phyloP scores from a whole-genome alignment of 345 rosid species.

The Populus simonii region DNA sequence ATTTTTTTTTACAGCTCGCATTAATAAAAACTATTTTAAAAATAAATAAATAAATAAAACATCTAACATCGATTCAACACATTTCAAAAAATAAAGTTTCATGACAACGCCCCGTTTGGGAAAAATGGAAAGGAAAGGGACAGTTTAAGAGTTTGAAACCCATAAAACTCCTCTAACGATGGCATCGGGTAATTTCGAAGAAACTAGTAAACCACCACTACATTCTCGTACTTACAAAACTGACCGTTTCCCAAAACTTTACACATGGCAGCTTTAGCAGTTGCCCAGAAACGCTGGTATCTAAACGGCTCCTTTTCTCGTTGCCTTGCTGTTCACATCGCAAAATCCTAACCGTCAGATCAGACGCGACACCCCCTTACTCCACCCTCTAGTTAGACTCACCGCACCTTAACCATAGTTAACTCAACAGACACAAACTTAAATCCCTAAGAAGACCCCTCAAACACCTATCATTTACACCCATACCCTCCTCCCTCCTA shows the following conservation, averaged over 20 bases:
- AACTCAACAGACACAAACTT: neutral
- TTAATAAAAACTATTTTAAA: no score
- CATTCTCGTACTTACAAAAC: neutral
- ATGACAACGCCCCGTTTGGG: neutral
- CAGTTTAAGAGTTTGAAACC: neutral
- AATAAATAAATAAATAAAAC: no score
- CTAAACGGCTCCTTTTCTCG: slow-evolving; percentile 19
- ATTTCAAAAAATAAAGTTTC: no score
- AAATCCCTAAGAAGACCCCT: neutral
- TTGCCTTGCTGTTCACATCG: slow-evolving; percentile 7
- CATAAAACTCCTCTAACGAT: neutral
- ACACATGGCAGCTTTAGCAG: slow-evolving; percentile 40
- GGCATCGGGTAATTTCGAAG: slow-evolving; percentile 9
- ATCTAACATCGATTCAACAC: no score
- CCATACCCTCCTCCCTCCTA: slow-evolving; percentile 10
- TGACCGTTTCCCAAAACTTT: slow-evolving; percentile 30
- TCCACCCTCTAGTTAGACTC: slow-evolving; percentile 1
- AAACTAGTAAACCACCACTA: no score
- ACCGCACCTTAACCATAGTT: slow-evolving; percentile 26
- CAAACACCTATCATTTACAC: slow-evolving; percentile 10
- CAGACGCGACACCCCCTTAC: slow-evolving; percentile 30
- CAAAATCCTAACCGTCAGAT: slow-evolving; percentile 38
- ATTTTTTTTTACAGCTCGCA: no score
- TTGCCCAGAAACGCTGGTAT: slow-evolving; percentile 24
- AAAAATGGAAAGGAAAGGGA: neutral